phyloP scores from a whole-genome alignment of 2,329 filamentous ascomycete genomes.

The Diplodia intermedia region DNA sequence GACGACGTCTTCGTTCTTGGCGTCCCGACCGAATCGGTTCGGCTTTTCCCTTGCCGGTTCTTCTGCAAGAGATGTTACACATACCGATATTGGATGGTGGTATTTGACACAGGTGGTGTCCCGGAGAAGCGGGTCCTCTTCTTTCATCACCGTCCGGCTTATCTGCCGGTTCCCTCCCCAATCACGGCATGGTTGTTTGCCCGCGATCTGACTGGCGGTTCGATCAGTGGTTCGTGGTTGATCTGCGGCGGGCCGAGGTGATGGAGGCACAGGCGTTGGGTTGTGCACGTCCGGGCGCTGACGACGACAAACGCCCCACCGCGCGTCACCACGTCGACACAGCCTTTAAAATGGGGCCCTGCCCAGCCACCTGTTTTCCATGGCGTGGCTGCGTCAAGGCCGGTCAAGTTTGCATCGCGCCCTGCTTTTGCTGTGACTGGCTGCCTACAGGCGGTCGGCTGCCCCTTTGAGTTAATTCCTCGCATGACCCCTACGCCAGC shows the following conservation, averaged over 20 bases:
- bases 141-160: neutral
- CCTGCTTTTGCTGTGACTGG: slow-evolving; percentile 2
- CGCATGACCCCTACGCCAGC: slow-evolving; percentile 13
- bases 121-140: neutral
- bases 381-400: neutral
- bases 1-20: neutral
- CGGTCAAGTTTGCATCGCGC: neutral
- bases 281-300: slow-evolving; percentile 25
- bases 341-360: slow-evolving; percentile 4
- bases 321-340: slow-evolving; percentile 23
- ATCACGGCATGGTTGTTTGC: neutral
- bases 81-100: neutral
- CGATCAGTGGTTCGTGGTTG: neutral
- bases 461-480: slow-evolving; percentile 5
- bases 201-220: neutral
- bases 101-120: neutral
- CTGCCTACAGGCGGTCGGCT: neutral
- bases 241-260: slow-evolving; percentile 9
- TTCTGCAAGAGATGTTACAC: neutral
- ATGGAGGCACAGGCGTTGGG: neutral
- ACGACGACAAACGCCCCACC: slow-evolving; percentile 30
- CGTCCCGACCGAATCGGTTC: neutral
- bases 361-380: slow-evolving; percentile 23
- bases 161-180: neutral
- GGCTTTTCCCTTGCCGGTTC: neutral